Conservation (phyloP, 768 basidiomycete species). For the Boletus edulis region DNA sequence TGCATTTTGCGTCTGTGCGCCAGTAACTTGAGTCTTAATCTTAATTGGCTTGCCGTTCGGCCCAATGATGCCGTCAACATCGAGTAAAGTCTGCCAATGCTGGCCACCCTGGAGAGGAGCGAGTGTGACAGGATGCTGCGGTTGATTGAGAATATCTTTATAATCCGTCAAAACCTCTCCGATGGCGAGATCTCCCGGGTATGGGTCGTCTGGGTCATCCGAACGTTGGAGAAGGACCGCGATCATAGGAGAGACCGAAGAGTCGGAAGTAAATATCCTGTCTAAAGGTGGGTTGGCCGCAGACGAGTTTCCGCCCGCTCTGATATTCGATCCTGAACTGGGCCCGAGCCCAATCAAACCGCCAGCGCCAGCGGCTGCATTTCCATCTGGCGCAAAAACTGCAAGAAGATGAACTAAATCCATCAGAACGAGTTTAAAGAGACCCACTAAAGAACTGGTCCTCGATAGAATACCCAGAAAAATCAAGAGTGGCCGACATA, state of each 20-base stretch:
- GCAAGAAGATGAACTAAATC: constrained; percentile 2
- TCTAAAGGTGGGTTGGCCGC: constrained; percentile 57
- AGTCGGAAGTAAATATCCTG: constrained; percentile 61
- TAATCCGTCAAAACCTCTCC: constrained; percentile 55
- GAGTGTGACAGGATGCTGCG: constrained; percentile 47
- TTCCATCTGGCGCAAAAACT: constrained; percentile 19
- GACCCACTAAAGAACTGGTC: constrained; percentile 36
- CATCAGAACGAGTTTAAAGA: background rate
- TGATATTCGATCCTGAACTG: constrained; percentile 51
- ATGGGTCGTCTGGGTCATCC: constrained; percentile 48
- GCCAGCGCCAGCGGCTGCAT: constrained; percentile 11
- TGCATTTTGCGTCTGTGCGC: constrained; percentile 43
- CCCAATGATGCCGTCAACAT: constrained; percentile 59
- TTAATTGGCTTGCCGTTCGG: constrained; percentile 53
- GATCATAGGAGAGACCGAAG: constrained; percentile 56
- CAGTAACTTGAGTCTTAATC: constrained; percentile 44
- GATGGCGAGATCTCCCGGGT: constrained; percentile 61
- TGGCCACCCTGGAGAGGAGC: constrained; percentile 37
- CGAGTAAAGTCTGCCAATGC: constrained; percentile 66
- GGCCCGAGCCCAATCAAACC: constrained; percentile 62
- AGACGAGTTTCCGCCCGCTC: constrained; percentile 30
- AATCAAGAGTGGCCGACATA: constrained; percentile 27
- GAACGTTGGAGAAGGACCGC: constrained; percentile 63
- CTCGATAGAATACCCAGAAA: constrained; percentile 44
- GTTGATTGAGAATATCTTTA: constrained; percentile 46